Evolutionary conservation across 202 grass and related monocot species (phyloP).

Genomic region (Musa balbisiana): DNA sequence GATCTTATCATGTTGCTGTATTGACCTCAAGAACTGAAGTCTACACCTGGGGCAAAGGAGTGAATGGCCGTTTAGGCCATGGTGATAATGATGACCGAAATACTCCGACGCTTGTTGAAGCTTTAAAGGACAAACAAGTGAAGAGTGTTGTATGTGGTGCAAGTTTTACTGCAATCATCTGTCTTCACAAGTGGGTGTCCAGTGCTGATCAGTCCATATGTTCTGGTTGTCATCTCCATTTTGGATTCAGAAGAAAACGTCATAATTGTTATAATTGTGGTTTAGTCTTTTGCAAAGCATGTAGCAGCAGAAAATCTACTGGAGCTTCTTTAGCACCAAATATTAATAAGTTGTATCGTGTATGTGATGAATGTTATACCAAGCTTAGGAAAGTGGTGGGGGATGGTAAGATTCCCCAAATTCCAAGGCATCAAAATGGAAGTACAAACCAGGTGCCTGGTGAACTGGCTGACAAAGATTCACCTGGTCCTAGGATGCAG

Average conservation of each 20-base stretch:
- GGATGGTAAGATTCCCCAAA: constrained; percentile 26
- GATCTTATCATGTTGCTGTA: constrained; percentile 54
- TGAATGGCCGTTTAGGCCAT: constrained; percentile 53
- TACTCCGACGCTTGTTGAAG: constrained; percentile 83
- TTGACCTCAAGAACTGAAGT: constrained; percentile 59
- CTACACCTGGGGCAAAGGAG: constrained; percentile 68
- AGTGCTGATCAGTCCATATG: constrained; percentile 96
- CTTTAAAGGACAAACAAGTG: constrained; percentile 97
- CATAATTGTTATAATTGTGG: constrained; percentile 99
- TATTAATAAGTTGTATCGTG: constrained; percentile 83
- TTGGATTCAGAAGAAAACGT: constrained; percentile 93
- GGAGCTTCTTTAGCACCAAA: constrained; percentile 91
- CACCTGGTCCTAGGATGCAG: constrained; percentile 47
- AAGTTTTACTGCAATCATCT: constrained; percentile 94
- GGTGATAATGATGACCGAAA: constrained; percentile 51
- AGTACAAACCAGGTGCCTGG: constrained; percentile 34
- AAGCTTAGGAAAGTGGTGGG: constrained; percentile 63
- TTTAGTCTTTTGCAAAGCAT: constrained; percentile 88
- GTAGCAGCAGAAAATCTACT: constrained; percentile 83
- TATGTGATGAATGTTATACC: constrained; percentile 74
- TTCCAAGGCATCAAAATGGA: constrained; percentile 33
- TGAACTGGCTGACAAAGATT: constrained; percentile 54
- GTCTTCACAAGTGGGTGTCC: constrained; percentile 98
- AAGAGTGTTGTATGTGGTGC: constrained; percentile 89
- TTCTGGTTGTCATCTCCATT: constrained; percentile 80